Percentiles rank a stretch among this genome's conserved stretches.
Conservation (phyloP, 176 grass and related monocot genomes). For the Stipa capillata region DNA sequence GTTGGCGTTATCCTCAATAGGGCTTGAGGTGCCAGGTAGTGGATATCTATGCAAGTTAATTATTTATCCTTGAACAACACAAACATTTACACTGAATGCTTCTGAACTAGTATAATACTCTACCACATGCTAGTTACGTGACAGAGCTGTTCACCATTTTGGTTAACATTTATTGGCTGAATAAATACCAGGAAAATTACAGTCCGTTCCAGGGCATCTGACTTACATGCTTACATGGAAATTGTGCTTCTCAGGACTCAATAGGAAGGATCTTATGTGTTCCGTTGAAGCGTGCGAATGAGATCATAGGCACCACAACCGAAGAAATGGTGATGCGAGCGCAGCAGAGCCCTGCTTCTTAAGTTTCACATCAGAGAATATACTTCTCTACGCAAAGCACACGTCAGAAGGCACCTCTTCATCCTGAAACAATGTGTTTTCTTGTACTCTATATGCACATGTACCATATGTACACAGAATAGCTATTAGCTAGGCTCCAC, state of each 20-base stretch:
- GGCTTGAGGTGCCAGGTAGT: neutral
- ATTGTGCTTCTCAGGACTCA: constrained; percentile 49
- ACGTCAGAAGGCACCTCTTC: neutral
- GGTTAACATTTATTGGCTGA: neutral
- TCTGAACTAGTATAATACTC: no score
- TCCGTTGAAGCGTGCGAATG: constrained; percentile 61
- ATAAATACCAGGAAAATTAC: neutral
- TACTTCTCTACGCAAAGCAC: neutral
- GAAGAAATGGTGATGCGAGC: constrained; percentile 83
- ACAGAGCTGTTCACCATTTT: neutral
- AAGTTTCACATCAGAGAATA: neutral
- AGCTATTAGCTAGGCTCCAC: neutral
- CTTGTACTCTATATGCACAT: neutral
- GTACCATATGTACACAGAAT: neutral
- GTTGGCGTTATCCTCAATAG: neutral
- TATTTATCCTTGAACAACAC: neutral
- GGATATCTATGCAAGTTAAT: neutral
- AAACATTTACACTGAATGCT: no score
- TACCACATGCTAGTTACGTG: neutral
- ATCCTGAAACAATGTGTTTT: neutral
- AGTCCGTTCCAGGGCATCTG: neutral
- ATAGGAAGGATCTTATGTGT: constrained; percentile 42
- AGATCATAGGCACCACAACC: constrained; percentile 83
- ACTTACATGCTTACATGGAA: neutral
- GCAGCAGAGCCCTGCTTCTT: constrained; percentile 15